Base-by-base conservation (phyloP, 345 rosid genomes). In the Arabidopsis suecica region DNA sequence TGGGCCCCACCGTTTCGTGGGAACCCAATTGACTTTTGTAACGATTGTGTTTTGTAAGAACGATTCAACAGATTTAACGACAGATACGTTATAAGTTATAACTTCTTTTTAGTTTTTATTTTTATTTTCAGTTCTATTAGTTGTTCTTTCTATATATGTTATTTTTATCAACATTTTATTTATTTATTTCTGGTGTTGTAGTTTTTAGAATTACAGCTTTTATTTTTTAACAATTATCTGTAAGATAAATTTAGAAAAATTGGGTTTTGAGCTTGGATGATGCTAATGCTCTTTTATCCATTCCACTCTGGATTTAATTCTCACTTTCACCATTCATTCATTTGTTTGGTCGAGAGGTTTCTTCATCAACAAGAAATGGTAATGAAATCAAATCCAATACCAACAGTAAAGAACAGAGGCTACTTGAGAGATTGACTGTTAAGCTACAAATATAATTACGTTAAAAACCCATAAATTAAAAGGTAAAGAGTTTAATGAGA, bases 1-100 rank as follows among this genome's bases (percentile, higher is more conserved):
- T 61, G 79, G 79, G 74, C 69, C 79, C 79, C 74, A 69, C 74
- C 22, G 69, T 61, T 61, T 61, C 64, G 79, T 76, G 74, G 79
- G 74, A 61, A 68, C 69, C 79, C 69, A 69, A 61, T 76, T 76
- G 74, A 76, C 74, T 69, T 76, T 76, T 68, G 62, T 40, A 50
- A 68, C 69, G 62, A 68, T 67, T 60, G 56, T 75, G 38, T 68
- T 61, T 68, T 53, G 50, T 69, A 68, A 76, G 79, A 76, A 53
- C 41, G 38, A 69, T 69, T 76, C 74, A 76, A 76, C 79, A 53
- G 69, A 68, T 61, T 61, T 50, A 76, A 75, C 55, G 61, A 75
- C 54, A 40, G 54, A 57, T 41, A 61, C 72, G 58, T 74, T 64
- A 10, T 37, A 62, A 34, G 28, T 58, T 74, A 58, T 59, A 75